Evolutionary conservation across 192 early-diverging fungal genomes (phyloP), one percentile per base, ranked within the genome.

Genomic region (Linnemannia exigua): DNA sequence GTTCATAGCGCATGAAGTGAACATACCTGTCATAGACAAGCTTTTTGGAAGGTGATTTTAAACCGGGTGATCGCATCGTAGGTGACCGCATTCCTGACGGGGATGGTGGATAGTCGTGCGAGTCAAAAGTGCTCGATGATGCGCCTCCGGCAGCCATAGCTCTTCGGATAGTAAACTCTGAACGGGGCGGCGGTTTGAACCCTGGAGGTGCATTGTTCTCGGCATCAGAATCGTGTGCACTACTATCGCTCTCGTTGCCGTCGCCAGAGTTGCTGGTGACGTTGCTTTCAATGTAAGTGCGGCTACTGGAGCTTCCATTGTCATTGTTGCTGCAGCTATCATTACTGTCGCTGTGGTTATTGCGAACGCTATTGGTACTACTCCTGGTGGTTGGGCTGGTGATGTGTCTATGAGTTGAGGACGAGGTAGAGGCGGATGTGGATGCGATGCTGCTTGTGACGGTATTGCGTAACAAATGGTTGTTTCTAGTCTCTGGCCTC

Each of bases 31-130:
- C 84, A 20, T 80, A 86, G 38, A 72, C n/a, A 36, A 28, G 25
- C 35, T 86, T 86, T 38, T 72, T 76, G 33, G 77, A 52, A 3
- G 84, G 84, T 17, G 84, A 86, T 61, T 47, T 86, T 33, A 86
- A 5, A 0, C 84, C 78, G 12, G 84, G 84, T 15, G 82, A 79
- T 36, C 68, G 72, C n/a, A 79, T 28, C 19, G 37, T 44, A 33
- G 70, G 31, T 35, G 78, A 69, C 5, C 38, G 44, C 36, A 73
- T 31, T 15, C 37, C 76, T 19, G 69, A 31, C 35, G 74, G 67
- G 15, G 74, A 76, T 19, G 38, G 35, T 11, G 54, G 75, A 6
- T 20, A 50, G 25, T 81, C 74, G 12, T 44, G 44, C 48, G 58
- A 25, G 28, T 63, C 58, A 63, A 63, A 63, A 11, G 22, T 63